A percentile compares a stretch with the other conserved stretches of the same genome.
Evolutionary conservation across 2,329 filamentous ascomycete species (phyloP).

Genomic region (Pseudopyricularia javanii): DNA sequence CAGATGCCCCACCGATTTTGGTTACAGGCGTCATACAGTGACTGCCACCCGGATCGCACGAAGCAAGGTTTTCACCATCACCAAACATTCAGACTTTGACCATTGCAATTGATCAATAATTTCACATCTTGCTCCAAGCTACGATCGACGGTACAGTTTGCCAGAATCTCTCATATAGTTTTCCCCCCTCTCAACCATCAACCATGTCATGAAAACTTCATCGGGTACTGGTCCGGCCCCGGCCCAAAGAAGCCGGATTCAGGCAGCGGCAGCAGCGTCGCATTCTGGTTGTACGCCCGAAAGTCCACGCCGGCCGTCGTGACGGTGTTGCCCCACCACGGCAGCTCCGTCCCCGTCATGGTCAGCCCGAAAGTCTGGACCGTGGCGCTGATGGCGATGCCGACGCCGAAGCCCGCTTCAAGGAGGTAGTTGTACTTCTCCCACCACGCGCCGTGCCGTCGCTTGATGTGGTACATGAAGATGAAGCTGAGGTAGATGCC

Average conservation of each 20-base stretch:
- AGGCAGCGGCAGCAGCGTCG: conserved; percentile 16
- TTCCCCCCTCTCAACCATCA: neutral
- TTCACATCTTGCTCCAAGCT: no score
- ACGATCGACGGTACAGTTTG: no score
- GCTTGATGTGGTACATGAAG: conserved; percentile 29
- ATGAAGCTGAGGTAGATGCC: conserved; percentile 26
- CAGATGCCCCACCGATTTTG: no score
- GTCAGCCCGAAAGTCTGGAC: conserved; percentile 30
- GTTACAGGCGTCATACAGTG: no score
- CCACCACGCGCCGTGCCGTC: conserved; percentile 27
- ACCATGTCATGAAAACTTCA: neutral
- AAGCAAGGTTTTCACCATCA: no score
- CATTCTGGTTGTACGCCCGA: conserved; percentile 8
- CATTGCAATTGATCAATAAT: no score
- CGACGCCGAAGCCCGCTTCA: conserved; percentile 26
- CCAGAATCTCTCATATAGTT: no score
- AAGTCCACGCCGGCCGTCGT: conserved; percentile 18
- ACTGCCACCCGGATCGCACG: no score
- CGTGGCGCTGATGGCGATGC: conserved; percentile 26
- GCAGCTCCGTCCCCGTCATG: conserved; percentile 21
- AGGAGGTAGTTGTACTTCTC: conserved; percentile 34
- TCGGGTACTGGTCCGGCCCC: conserved; percentile 6
- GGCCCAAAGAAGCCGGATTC: conserved; percentile 20
- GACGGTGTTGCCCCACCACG: conserved; percentile 36
- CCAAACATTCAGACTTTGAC: no score